Evolutionary conservation across 805 yeast species (phyloP), one percentile per base, ranked within the genome.

Genomic region (Nakazawaea siamensis): DNA sequence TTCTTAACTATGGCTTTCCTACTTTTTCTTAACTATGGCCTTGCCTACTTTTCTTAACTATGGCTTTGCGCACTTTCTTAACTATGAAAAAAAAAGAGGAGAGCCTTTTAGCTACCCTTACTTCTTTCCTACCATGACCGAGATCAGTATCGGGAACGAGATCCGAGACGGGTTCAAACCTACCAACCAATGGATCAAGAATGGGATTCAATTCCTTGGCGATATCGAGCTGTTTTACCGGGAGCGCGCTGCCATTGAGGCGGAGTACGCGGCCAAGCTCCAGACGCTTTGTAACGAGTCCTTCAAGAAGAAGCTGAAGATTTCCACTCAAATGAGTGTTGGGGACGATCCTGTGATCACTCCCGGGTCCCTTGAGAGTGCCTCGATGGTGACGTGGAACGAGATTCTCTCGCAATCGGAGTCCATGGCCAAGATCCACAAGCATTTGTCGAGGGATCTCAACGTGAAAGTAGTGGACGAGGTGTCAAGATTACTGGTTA

Each of bases 351-450:
- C 99, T 0, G 70, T 76, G 27, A 72, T 84, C 28, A 92, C 99
- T 0, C 97, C 98, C 0, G 98, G 99, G 0, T 86, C 97, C 0
- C 63, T 90, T 33, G 97, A 92, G 52, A 70, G 83, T 43, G 95
- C 96, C 0, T 67, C 83, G 12, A 60, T 88, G 42, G 94, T 84
- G 10, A 73, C 94, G 2, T 90, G 98, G 98, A 85, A 73, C 29
- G 94, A 86, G 43, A 72, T 88, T 5, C 67, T 90, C 40, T 68
- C 81, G 3, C 92, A 85, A 50, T 84, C 95, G 1, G 97, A 88
- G 55, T 61, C 68, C 17, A 71, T 83, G 25, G 80, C 95, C 24
- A 72, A 67, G 35, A 94, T 83, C 46, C 77, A 76, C 45, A 52
- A 54, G 18, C 58, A 67, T 33, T 66, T 88, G 31, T 68, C 82